phyloP scores from a whole-genome alignment of 495 filamentous ascomycete species.

The Daldinia loculata region DNA sequence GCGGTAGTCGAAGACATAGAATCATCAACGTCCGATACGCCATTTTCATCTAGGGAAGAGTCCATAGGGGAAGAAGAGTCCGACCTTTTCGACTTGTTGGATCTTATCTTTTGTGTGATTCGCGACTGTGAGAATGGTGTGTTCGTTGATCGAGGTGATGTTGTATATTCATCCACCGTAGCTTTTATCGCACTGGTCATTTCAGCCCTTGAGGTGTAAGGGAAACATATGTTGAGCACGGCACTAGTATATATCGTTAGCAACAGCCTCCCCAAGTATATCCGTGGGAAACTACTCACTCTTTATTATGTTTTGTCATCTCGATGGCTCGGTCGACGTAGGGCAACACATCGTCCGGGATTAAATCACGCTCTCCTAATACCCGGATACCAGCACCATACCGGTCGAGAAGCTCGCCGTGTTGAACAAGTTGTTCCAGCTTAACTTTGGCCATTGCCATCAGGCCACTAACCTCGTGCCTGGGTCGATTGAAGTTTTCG shows the following conservation, averaged over 20 bases:
- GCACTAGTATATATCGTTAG: constrained; percentile 58
- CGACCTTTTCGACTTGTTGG: constrained; percentile 57
- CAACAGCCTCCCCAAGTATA: neutral
- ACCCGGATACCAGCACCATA: constrained; percentile 90
- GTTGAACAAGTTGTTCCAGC: constrained; percentile 86
- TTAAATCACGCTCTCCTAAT: constrained; percentile 79
- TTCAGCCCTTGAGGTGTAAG: constrained; percentile 95
- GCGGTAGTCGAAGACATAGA: constrained; percentile 62
- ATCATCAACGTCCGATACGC: constrained; percentile 60
- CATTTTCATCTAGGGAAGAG: constrained; percentile 48
- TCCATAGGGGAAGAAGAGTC: constrained; percentile 59
- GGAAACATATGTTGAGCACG: constrained; percentile 95
- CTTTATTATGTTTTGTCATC: constrained; percentile 82
- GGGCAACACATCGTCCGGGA: constrained; percentile 86
- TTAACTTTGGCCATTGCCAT: constrained; percentile 99
- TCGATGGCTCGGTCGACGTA: constrained; percentile 83
- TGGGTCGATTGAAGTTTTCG: constrained; percentile 98
- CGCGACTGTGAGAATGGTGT: constrained; percentile 85
- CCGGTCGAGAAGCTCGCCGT: constrained; percentile 90
- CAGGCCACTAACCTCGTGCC: constrained; percentile 94
- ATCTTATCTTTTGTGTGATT: constrained; percentile 83
- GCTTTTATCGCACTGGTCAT: constrained; percentile 90
- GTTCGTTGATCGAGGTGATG: constrained; percentile 65
- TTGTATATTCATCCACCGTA: constrained; percentile 84
- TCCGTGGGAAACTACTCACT: constrained; percentile 54